These are phyloP conservation scores for Boletus rubropictus DNA, from an alignment of 768 basidiomycete species.

Conservation along the genomic window DNA sequence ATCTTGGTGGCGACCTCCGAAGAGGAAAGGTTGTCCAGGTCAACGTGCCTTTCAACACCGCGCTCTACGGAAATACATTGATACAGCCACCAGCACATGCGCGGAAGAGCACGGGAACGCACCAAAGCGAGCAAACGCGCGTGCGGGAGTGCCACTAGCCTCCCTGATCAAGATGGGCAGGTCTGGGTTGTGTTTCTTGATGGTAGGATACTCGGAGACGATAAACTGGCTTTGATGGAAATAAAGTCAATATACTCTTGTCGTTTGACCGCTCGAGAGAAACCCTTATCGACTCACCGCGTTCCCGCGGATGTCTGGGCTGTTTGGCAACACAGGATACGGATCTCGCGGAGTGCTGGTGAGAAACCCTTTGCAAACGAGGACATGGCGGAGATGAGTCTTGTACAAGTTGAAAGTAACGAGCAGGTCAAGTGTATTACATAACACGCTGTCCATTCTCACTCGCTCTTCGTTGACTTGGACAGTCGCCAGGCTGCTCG, in stretches of 20 bases:
- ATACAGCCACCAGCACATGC: slow-evolving; percentile 11
- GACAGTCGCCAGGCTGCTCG: slow-evolving; percentile 15
- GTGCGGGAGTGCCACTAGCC: slow-evolving; percentile 71
- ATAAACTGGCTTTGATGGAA: slow-evolving; percentile 65
- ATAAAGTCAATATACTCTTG: not conserved
- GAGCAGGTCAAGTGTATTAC: slow-evolving; percentile 17
- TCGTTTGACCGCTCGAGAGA: not conserved
- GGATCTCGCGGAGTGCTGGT: slow-evolving; percentile 74
- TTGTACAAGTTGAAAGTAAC: not conserved
- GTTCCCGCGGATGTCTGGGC: slow-evolving; percentile 73
- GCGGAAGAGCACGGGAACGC: slow-evolving; percentile 30
- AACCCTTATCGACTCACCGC: slow-evolving; percentile 43
- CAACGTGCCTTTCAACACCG: slow-evolving; percentile 75
- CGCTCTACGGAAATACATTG: slow-evolving; percentile 46
- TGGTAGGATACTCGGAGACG: slow-evolving; percentile 60
- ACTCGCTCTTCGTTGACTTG: slow-evolving; percentile 16
- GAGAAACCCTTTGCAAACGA: slow-evolving; percentile 68
- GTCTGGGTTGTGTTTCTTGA: slow-evolving; percentile 82
- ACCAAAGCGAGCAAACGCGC: slow-evolving; percentile 85
- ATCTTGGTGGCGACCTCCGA: slow-evolving; percentile 69
- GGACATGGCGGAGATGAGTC: slow-evolving; percentile 41
- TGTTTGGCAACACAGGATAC: slow-evolving; percentile 75
- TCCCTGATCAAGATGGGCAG: slow-evolving; percentile 80
- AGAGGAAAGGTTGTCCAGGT: slow-evolving; percentile 69
- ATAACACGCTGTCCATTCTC: slow-evolving; percentile 16